Evolutionary conservation across 2,329 filamentous ascomycete genomes (phyloP), one percentile per base, ranked within the genome.

Genomic region (Helotiales sp.): DNA sequence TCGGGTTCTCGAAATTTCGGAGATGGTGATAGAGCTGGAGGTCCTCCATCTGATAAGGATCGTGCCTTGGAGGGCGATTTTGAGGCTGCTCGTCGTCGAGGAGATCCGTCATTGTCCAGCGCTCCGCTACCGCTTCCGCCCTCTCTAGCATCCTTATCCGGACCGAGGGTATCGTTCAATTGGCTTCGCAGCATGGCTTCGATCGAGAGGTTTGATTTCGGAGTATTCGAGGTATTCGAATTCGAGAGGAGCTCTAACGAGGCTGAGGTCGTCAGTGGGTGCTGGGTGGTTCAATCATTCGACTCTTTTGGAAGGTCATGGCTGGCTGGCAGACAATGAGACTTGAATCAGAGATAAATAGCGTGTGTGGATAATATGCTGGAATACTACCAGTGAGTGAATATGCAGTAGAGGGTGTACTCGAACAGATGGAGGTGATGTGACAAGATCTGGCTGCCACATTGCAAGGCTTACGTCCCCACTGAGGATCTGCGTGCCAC

Each of bases 1-100:
- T 74, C 73, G 43, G 75, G 71, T 57, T 78, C 76, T 63, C 72
- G 68, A 61, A 77, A 77, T 66, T 76, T 77, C 10, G 75, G 75
- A 66, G 76, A 76, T 61, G 76, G 76, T 47, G 75, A 77, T 43
- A 77, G 66, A 11, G 68, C 62, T 63, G 75, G 75, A 62, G 74
- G 72, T 49, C 69, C 74, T 30, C 72, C 69, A 63, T 77, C 76
- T 34, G 76, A 77, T 24, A 77, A 60, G 45, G 73, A 75, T 40
- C 76, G 73, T 30, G 71, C 72, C 68, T 77, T 78, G 20, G 75
- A 76, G n/a, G 74, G 75, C 7, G 75, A 77, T 70, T 70, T 59
- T 61, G 73, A 73, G 20, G 64, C 34, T 34, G 69, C 45, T 28
- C 63, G 60, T 65, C 64, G 54, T 58, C 64, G 60, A 20, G 49